Base-by-base conservation (phyloP, 2,329 filamentous ascomycete species). In the Teratosphaeriaceae sp. region DNA sequence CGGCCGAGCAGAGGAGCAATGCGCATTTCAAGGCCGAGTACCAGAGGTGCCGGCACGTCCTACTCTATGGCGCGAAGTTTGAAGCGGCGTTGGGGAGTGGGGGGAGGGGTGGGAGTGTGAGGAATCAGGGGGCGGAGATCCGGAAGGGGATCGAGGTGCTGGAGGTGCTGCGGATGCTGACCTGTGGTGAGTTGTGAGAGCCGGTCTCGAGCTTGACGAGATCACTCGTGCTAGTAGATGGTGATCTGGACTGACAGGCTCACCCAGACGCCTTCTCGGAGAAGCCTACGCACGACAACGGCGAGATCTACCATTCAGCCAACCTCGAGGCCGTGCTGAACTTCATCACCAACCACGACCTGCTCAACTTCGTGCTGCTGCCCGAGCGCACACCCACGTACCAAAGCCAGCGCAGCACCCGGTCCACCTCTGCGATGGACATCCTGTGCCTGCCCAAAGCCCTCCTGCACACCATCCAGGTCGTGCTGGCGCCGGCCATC, bases 111-210 rank as follows among this genome's bases (percentile, higher is more conserved):
- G n/a, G n/a, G n/a, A n/a, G n/a, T n/a, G n/a, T n/a, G n/a, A n/a
- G n/a, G n/a, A n/a, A n/a, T n/a, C n/a, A 73, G 50, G 45, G 49
- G 12, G 27, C 29, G 29, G 23, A 44, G 23, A 39, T 44, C 19
- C 24, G 21, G 31, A 47, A 42, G 23, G 38, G 26, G 6, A 41
- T 24, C 7, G 12, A 38, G 6, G 24, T 62, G 20, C 38, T 74
- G 9, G 46, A 54, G 16, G 53, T 71, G 20, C 44, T 75, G 5
- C 57, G 51, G 23, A 64, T 66, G 23, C 51, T 75, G 27, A 68
- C 74, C 43, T 50, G 65, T 7, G 70, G 71, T 73, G 52, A 48
- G 67, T 57, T 20, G 15, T 42, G 43, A n/a, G n/a, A n/a, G n/a
- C n/a, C n/a, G n/a, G n/a, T n/a, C n/a, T n/a, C n/a, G n/a, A n/a